Base-by-base conservation (phyloP, 23 red algal genomes). In the Cyanidium caldarium region DNA sequence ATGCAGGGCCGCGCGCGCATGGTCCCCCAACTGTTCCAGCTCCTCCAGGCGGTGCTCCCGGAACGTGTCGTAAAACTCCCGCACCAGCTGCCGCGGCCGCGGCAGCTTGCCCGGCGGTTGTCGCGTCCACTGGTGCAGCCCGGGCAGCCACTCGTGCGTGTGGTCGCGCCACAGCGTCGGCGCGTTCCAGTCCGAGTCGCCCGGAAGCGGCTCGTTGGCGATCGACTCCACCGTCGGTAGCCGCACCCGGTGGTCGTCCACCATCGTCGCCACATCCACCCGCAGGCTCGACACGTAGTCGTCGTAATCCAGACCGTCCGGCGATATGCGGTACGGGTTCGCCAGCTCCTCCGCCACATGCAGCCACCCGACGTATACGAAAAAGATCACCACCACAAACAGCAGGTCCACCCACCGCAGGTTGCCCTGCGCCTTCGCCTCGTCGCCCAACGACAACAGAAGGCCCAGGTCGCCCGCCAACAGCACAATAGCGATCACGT, bases 291-390 rank as follows among this genome's bases (percentile, higher is more conserved):
- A 61, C 51, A 61, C 19, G 31, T 61, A 61, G 21, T 61, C 51
- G 51, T 61, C 51, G 31, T 28, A 61, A 28, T 61, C 51, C 51
- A 61, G 51, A 28, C 51, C 21, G 23, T 61, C 51, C 7, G 51
- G 51, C 10, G 51, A 7, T 28, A 61, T 61, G 23, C 51, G 51
- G 21, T 28, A 61, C 21, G 31, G n/a, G 21, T 61, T 61, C 3
- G 51, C 51, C 7, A 61, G 23, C 51, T 61, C 51, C n/a, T 61
- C 51, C 7, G 51, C 51, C n/a, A 61, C 51, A 61, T 61, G 51
- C 51, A 61, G 51, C 51, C 51, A 61, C n/a, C 51, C 51, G 21
- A 61, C 31, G 51, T 61, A 61, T 16, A 61, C 31, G 23, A 61
- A 28, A 61, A 61, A 61, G 31, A 61, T 28, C 7, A 28, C 19